Evolutionary conservation across 176 grass and related monocot genomes (phyloP), one percentile per base, ranked within the genome.

Genomic region (Melocanna baccifera): DNA sequence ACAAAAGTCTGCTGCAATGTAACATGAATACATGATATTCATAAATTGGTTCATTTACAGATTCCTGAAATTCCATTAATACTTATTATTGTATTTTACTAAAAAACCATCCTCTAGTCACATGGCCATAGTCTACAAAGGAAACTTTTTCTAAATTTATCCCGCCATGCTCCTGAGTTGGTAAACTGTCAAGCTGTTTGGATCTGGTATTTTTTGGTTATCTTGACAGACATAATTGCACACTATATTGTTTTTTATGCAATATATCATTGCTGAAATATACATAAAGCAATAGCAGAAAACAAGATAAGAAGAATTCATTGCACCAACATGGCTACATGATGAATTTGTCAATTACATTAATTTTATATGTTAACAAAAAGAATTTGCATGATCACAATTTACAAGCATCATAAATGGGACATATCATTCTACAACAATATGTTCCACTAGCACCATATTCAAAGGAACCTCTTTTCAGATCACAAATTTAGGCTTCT

Each of bases 351-450:
- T 30, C 45, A 69, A 75, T 20, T 61, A 6, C 32, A 34, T 65
- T 45, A 7, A 57, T 42, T 53, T 26, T 41, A 68, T 30, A 46
- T 69, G 18, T 37, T 50, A 80, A 9, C 13, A 68, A 87, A 48
- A 87, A 48, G 32, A 88, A 50, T 62, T 50, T 51, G 18, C 1
- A 26, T 68, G 12, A 22, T 45, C 18, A 39, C 20, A 74, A 26
- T 22, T 71, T 56, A 82, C 15, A 48, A 81, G 23, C n/a, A 85
- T 39, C 48, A 68, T 45, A 85, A 66, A 84, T 61, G 34, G 20
- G 30, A 50, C 46, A 23, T 20, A 82, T 56, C 15, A 46, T 59
- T 71, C 42, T 30, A 28, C 26, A 73, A 66, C 10, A 26, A 62
- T 45, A 30, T 61, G 12, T 4, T 69, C 7, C 39, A 67, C 14